phyloP scores from a whole-genome alignment of 1,284 basidiomycete species.

The Sphaerobolus stellatus region DNA sequence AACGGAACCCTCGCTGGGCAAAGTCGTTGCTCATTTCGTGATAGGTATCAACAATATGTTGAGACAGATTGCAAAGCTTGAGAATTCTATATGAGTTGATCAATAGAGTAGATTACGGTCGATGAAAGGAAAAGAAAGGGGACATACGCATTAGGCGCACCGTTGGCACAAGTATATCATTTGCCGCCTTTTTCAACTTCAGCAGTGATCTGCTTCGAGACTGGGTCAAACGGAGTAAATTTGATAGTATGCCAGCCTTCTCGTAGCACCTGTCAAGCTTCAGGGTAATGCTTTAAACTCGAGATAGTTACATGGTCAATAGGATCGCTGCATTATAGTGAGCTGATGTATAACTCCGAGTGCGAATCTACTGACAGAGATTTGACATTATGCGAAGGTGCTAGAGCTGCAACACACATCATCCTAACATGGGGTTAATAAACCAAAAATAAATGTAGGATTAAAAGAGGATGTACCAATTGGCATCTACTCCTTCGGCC shows the following conservation, averaged over 20 bases:
- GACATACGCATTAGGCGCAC: constrained; percentile 81
- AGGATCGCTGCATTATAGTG: constrained; percentile 43
- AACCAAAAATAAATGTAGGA: constrained; percentile 72
- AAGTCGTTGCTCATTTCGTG: constrained; percentile 97
- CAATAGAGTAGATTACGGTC: constrained; percentile 17
- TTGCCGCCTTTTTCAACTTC: constrained; percentile 90
- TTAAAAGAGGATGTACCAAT: constrained; percentile 87
- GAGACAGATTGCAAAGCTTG: constrained; percentile 92
- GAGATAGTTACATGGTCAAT: constrained; percentile 56
- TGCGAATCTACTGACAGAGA: constrained; percentile 92
- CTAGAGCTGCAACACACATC: constrained; percentile 42
- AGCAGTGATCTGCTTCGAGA: constrained; percentile 99
- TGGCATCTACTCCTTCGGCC: constrained; percentile 89
- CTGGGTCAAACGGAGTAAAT: constrained; percentile 99
- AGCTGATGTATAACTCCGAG: constrained; percentile 78
- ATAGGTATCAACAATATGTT: constrained; percentile 85
- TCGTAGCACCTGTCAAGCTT: constrained; percentile 67
- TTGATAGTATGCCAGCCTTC: constrained; percentile 93
- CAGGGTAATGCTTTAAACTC: constrained; percentile 52
- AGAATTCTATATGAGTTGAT: constrained; percentile 66
- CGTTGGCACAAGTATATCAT: constrained; percentile 98
- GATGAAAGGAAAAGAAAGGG: too few relatives aligned
- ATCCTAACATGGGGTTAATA: background rate
- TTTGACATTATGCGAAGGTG: constrained; percentile 96
- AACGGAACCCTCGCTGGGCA: constrained; percentile 94